Conservation (phyloP, 1,284 basidiomycete species). For the Sparassis latifolia region DNA sequence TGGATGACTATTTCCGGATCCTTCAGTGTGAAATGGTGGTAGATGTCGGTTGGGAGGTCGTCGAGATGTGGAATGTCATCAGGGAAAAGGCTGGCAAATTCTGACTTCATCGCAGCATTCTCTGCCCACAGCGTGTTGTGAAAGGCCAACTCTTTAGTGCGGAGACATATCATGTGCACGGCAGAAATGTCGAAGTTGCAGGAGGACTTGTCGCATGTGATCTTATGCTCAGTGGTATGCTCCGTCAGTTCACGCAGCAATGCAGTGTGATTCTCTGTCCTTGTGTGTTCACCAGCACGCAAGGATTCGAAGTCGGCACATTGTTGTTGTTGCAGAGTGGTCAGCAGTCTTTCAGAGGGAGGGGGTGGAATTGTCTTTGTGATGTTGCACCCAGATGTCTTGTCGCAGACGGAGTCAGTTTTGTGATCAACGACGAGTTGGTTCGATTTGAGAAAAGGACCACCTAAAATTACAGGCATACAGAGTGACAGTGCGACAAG, state of each 20-base stretch:
- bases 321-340: neutral
- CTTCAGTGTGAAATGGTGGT: conserved; percentile 14
- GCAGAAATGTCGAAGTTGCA: neutral
- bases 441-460: conserved; percentile 7
- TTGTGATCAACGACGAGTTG: conserved; percentile 4
- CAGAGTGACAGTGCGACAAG: conserved; percentile 10
- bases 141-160: neutral
- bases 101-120: neutral
- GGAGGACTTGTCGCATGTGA: neutral
- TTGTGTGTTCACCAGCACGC: neutral
- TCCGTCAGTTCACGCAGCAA: neutral
- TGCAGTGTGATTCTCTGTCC: neutral
- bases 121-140: neutral
- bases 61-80: conserved; percentile 12
- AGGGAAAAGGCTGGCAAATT: neutral
- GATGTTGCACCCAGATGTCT: neutral
- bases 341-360: neutral
- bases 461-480: conserved; percentile 13
- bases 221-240: neutral
- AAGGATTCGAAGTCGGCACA: neutral
- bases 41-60: conserved; percentile 12
- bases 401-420: conserved; percentile 1
- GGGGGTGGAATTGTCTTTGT: neutral
- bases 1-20: conserved; percentile 13
- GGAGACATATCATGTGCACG: neutral